A percentile compares a stretch with the other conserved stretches of the same genome.
phyloP scores from a whole-genome alignment of 2,329 filamentous ascomycete species.

The Daldinia sp. region DNA sequence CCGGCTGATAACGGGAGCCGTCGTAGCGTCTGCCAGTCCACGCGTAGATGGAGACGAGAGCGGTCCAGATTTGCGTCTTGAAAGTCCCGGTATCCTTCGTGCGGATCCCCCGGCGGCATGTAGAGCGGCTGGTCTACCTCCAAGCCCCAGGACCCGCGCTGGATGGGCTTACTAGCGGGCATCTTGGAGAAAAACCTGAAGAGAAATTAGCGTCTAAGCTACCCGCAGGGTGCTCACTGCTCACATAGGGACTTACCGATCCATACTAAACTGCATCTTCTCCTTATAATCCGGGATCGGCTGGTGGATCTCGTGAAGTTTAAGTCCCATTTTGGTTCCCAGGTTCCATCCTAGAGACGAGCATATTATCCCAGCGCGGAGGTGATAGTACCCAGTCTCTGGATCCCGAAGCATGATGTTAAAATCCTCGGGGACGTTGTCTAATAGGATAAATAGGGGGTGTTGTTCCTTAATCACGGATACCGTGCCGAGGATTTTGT shows the following conservation, averaged over 20 bases:
- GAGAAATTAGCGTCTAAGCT: background rate
- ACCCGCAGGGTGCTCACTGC: too few species aligned
- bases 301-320: conserved; percentile 74
- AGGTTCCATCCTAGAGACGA: conserved; percentile 84
- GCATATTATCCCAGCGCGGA: conserved; percentile 80
- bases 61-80: conserved; percentile 66
- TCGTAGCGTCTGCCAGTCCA: conserved; percentile 89
- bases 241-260: conserved; percentile 73
- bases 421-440: conserved; percentile 87
- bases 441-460: conserved; percentile 74
- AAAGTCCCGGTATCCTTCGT: conserved; percentile 64
- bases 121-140: conserved; percentile 80
- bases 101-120: conserved; percentile 73
- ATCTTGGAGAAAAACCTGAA: conserved; percentile 81
- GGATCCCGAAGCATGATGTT: conserved; percentile 77
- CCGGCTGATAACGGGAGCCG: conserved; percentile 78
- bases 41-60: conserved; percentile 72
- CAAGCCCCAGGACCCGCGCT: conserved; percentile 84
- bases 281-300: conserved; percentile 84
- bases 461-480: conserved; percentile 68
- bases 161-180: conserved; percentile 77
- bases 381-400: conserved; percentile 73
- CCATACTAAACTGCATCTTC: conserved; percentile 89
- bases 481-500: conserved; percentile 70
- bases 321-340: conserved; percentile 74